Conservation (phyloP, 495 filamentous ascomycete genomes). For the Astrocystis sublimbata region DNA sequence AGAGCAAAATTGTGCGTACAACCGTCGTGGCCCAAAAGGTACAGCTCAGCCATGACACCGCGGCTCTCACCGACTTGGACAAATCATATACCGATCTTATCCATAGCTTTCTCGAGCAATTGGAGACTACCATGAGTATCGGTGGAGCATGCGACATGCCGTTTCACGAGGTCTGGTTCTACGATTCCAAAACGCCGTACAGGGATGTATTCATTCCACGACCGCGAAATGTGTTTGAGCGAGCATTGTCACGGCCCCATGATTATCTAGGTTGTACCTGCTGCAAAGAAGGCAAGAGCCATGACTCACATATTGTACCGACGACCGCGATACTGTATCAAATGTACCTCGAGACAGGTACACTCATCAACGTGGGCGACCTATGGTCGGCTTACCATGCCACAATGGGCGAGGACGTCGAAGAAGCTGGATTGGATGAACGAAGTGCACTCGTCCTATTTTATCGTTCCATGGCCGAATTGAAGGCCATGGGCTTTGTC, state of each 20-base stretch:
- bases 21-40: conserved; percentile 88
- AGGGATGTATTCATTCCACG: conserved; percentile 80
- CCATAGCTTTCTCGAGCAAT: conserved; percentile 57
- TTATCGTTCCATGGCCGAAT: conserved; percentile 78
- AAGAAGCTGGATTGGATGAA: conserved; percentile 45
- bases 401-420: conserved; percentile 66
- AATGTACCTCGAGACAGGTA: conserved; percentile 85
- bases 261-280: conserved; percentile 83
- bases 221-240: conserved; percentile 75
- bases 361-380: conserved; percentile 84
- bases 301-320: conserved; percentile 66
- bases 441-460: conserved; percentile 68
- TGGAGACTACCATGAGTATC: conserved; percentile 58
- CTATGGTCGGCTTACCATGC: conserved; percentile 85
- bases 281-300: conserved; percentile 51
- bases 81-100: conserved; percentile 74
- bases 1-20: conserved; percentile 71
- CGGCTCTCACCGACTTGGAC: conserved; percentile 71
- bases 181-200: conserved; percentile 76
- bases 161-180: conserved; percentile 79
- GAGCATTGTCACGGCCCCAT: conserved; percentile 75
- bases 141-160: conserved; percentile 64
- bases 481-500: conserved; percentile 81
- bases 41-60: conserved; percentile 77
- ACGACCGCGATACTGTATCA: conserved; percentile 83